Conservation (phyloP, 2,329 filamentous ascomycete genomes). For the Diatrype stigma region DNA sequence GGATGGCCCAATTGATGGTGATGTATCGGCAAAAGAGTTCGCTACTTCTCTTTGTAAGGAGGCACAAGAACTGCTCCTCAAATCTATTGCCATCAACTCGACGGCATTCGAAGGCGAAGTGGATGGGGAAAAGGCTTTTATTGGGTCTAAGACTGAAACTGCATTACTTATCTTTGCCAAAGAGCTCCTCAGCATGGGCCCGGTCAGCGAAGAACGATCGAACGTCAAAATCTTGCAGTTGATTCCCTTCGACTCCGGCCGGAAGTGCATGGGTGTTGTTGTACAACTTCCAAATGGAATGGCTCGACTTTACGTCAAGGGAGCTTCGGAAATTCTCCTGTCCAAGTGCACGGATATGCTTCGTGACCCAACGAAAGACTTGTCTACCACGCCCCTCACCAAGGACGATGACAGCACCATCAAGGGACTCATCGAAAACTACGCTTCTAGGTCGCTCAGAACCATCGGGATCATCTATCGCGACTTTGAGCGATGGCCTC, state of each 20-base stretch:
- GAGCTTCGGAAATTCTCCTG: constrained; percentile 62
- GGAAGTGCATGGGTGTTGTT: constrained; percentile 68
- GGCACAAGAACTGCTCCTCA: constrained; percentile 50
- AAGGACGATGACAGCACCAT: constrained; percentile 53
- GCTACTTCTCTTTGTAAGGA: constrained; percentile 39
- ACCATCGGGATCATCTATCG: constrained; percentile 82
- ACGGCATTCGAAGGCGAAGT: constrained; percentile 73
- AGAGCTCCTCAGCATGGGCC: constrained; percentile 63
- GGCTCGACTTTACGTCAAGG: constrained; percentile 58
- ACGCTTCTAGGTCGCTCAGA: constrained; percentile 74
- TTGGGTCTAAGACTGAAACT: constrained; percentile 76
- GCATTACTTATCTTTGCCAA: constrained; percentile 67
- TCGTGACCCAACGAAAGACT: constrained; percentile 43
- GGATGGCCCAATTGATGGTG: constrained; percentile 12
- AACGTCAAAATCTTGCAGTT: constrained; percentile 58
- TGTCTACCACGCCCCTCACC: constrained; percentile 40
- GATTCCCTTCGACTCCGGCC: constrained; percentile 70
- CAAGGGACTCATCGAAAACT: constrained; percentile 66
- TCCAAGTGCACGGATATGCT: constrained; percentile 50
- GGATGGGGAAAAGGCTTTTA: constrained; percentile 62
- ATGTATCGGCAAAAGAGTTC: constrained; percentile 44
- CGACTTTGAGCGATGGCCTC: constrained; percentile 83
- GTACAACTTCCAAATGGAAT: constrained; percentile 46
- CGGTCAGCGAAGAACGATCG: constrained; percentile 60
- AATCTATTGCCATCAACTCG: constrained; percentile 63